Percentiles rank a stretch among this genome's conserved stretches.
These are phyloP conservation scores for Arachnopeziza araneosa DNA, from an alignment of 2,329 filamentous ascomycete species.

Conservation along the genomic window DNA sequence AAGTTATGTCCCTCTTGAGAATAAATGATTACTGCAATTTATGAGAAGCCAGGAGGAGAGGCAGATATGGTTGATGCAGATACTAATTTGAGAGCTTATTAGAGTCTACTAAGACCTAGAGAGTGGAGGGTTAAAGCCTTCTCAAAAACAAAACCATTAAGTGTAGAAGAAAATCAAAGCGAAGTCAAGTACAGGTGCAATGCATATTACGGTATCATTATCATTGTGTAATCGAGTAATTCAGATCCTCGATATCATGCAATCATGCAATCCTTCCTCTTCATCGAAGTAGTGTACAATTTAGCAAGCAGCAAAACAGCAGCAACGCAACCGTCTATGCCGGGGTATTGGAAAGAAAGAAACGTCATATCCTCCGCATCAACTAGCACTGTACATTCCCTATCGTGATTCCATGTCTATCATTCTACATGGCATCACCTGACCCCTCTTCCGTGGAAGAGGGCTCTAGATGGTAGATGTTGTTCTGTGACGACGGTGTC, in stretches of 20 bases:
- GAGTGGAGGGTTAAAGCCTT: too few relatives aligned
- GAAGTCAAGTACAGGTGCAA: background rate
- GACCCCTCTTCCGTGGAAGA: background rate
- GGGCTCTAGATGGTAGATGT: background rate
- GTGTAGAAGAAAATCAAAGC: background rate
- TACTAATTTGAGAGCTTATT: too few relatives aligned
- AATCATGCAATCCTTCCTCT: too few relatives aligned
- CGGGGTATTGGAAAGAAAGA: conserved; percentile 8
- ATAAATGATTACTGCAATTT: too few relatives aligned
- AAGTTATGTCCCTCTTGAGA: too few relatives aligned
- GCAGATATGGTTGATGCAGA: too few relatives aligned
- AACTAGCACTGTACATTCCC: background rate
- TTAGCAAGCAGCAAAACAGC: background rate
- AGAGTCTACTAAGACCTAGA: too few relatives aligned
- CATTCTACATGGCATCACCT: background rate
- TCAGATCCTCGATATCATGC: background rate
- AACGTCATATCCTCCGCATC: background rate
- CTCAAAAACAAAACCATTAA: too few relatives aligned
- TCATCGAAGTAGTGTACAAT: background rate
- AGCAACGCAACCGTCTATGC: conserved; percentile 6
- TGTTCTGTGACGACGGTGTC: conserved; percentile 7
- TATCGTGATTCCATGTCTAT: background rate
- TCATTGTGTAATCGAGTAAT: background rate
- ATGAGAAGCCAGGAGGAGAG: too few relatives aligned
- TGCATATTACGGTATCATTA: background rate